Evolutionary conservation across 495 filamentous ascomycete species (phyloP), one percentile per base, ranked within the genome.

Genomic region (Penicillium coprophilum): DNA sequence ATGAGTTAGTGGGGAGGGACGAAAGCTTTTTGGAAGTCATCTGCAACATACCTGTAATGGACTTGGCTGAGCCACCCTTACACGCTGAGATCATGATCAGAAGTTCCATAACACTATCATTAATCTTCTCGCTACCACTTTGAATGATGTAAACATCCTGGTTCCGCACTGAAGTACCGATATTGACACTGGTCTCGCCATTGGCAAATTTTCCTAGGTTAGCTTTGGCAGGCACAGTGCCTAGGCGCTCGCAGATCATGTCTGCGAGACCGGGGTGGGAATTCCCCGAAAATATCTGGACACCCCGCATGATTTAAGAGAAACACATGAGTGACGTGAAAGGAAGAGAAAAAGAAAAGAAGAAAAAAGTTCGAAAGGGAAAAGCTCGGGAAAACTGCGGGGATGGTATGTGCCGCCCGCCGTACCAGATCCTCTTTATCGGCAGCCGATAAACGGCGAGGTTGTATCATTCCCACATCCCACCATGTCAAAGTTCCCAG

Each of bases 131-230:
- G 73, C 95, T 97, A 51, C 94, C 94, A 61, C 93, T 97, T 81
- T 98, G 94, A 17, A 98, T 88, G 67, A 98, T 92, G 75, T 97
- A 98, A 55, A 98, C 92, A 83, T 98, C 92, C 70, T 98, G 94
- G 66, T 98, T 93, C 51, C 94, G 88, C 48, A 98, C 90, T 50
- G 93, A 97, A 40, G 88, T 90, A 69, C 90, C 80, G 66, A 98
- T 92, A 71, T 91, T 87, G 64, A 98, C 95, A 61, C 88, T 92
- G 34, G 95, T 98, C 80, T 98, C 94, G 67, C 95, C 95, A 80
- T 96, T 90, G 75, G 80, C 82, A 72, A 90, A 90, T 65, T 88
- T 89, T 53, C 80, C 79, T 44, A 90, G 75, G 48, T 83, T 77
- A 58, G 83, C 87, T 59, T 84, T 79, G n/a, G 84, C 83, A 8